phyloP scores from a whole-genome alignment of 1,284 basidiomycete species.

The Mycocalia duriaeana region DNA sequence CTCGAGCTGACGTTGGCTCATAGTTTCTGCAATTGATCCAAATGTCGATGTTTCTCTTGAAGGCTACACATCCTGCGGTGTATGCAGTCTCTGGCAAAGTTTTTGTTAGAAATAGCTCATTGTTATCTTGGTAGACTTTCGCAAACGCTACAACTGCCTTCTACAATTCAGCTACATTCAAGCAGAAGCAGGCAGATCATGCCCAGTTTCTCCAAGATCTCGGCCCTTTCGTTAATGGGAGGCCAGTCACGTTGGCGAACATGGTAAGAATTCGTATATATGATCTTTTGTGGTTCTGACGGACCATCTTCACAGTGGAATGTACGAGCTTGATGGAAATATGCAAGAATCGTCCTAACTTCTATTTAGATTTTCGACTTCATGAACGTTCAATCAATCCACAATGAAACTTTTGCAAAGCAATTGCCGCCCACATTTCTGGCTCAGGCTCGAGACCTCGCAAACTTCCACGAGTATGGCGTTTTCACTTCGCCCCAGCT shows the following conservation, averaged over 20 bases:
- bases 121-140: constrained; percentile 38
- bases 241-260: constrained; percentile 55
- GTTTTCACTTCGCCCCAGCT: constrained; percentile 58
- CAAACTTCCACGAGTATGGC: constrained; percentile 72
- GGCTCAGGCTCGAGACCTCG: constrained; percentile 58
- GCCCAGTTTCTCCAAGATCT: constrained; percentile 54
- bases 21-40: constrained; percentile 55
- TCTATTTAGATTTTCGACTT: constrained; percentile 61
- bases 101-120: not conserved
- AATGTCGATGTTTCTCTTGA: constrained; percentile 37
- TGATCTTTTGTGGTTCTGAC: not conserved
- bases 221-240: constrained; percentile 50
- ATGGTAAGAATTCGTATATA: constrained; percentile 42
- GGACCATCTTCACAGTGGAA: constrained; percentile 48
- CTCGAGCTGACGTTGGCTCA: not conserved
- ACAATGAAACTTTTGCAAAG: constrained; percentile 57
- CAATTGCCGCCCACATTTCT: constrained; percentile 50
- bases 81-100: constrained; percentile 10
- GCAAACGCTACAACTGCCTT: constrained; percentile 43
- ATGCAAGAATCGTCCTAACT: too few relatives aligned
- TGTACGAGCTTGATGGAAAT: too few relatives aligned
- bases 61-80: constrained; percentile 33
- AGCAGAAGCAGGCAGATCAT: constrained; percentile 41
- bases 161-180: constrained; percentile 52
- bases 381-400: constrained; percentile 69